Conservation (phyloP, 2,329 filamentous ascomycete species). For the Plectosphaerella cucumerina region DNA sequence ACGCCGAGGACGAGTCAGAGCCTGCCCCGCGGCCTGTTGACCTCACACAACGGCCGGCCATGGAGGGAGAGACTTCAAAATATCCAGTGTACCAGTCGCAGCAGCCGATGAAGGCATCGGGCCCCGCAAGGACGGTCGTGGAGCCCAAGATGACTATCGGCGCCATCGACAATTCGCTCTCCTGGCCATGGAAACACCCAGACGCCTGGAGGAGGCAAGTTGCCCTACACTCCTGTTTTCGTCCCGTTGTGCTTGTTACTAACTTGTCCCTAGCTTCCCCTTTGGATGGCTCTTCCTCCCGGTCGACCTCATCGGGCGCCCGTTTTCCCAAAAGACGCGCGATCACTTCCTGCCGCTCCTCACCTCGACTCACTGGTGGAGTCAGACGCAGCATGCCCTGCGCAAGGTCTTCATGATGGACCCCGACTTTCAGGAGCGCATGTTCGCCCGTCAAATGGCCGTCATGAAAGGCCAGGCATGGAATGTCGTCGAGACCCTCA, state of each 20-base stretch:
- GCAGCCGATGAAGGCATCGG: slow-evolving; percentile 79
- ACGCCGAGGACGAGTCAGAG: slow-evolving; percentile 13
- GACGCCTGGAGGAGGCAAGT: slow-evolving; percentile 70
- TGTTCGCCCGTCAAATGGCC: slow-evolving; percentile 97
- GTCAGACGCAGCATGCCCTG: slow-evolving; percentile 82
- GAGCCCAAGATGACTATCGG: slow-evolving; percentile 70
- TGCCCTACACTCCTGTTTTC: not conserved
- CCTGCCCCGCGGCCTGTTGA: slow-evolving; percentile 50
- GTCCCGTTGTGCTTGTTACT: slow-evolving; percentile 13
- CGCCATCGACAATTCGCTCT: slow-evolving; percentile 95
- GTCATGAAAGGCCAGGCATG: slow-evolving; percentile 99
- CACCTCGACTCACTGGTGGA: slow-evolving; percentile 96
- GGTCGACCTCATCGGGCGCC: slow-evolving; percentile 91
- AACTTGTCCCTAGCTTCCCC: slow-evolving; percentile 68
- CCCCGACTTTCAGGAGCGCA: slow-evolving; percentile 93
- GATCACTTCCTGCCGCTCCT: slow-evolving; percentile 94
- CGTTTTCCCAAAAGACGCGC: slow-evolving; percentile 89
- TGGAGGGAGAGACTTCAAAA: slow-evolving; percentile 25
- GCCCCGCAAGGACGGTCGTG: slow-evolving; percentile 36
- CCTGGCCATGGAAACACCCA: slow-evolving; percentile 98
- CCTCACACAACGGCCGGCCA: not conserved
- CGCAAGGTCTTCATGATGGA: slow-evolving; percentile 88
- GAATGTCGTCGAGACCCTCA: slow-evolving; percentile 98
- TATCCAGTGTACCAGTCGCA: slow-evolving; percentile 68
- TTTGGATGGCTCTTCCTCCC: slow-evolving; percentile 98